Conservation (phyloP, 768 basidiomycete species). For the Hygrocybe coccinea region DNA sequence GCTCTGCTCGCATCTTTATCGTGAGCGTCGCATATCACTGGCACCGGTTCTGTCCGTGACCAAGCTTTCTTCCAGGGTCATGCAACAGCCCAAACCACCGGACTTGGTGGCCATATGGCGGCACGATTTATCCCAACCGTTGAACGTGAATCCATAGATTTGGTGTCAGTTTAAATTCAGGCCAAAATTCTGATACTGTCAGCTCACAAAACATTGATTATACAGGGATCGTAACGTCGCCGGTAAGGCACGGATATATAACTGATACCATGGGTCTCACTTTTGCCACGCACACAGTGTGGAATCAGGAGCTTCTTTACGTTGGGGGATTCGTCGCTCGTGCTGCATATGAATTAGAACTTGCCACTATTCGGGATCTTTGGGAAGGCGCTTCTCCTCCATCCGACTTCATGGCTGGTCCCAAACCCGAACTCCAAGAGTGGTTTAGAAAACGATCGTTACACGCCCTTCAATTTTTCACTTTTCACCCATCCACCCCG, state of each 20-base stretch:
- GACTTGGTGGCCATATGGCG: constrained; percentile 59
- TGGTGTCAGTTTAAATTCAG: constrained; percentile 53
- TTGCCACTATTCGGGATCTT: constrained; percentile 51
- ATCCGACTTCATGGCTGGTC: constrained; percentile 17
- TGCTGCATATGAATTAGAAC: constrained; percentile 79
- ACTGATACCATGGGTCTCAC: neutral
- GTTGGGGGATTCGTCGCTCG: constrained; percentile 81
- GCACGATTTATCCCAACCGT: constrained; percentile 93
- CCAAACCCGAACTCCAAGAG: constrained; percentile 39
- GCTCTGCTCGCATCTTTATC: constrained; percentile 78
- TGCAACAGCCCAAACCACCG: constrained; percentile 89
- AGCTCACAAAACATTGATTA: neutral
- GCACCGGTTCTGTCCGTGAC: constrained; percentile 6
- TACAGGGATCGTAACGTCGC: constrained; percentile 76
- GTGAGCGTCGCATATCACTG: constrained; percentile 35
- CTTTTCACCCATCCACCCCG: constrained; percentile 84
- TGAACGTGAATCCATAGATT: constrained; percentile 87
- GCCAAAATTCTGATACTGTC: neutral
- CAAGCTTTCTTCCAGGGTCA: constrained; percentile 55
- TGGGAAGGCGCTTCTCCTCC: constrained; percentile 51
- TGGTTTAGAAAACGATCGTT: constrained; percentile 59
- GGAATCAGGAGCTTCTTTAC: constrained; percentile 87
- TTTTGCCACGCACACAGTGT: constrained; percentile 44
- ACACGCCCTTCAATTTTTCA: constrained; percentile 86
- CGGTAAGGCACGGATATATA: constrained; percentile 37